Evolutionary conservation across 1,139 yeast genomes (phyloP), one percentile per base, ranked within the genome.

Genomic region (Pichia sp.): DNA sequence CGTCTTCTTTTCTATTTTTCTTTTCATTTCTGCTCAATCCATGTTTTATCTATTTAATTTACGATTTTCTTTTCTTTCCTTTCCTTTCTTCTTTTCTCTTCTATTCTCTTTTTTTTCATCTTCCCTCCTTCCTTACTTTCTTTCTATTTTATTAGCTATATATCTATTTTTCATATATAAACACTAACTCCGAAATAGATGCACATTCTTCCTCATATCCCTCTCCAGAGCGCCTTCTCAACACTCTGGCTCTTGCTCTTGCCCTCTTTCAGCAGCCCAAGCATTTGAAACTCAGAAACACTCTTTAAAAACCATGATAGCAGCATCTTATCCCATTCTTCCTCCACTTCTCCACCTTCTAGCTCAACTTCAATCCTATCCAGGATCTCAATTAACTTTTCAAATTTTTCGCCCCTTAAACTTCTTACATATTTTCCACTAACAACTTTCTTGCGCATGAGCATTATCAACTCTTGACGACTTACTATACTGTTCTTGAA

Each of bases 141-240:
- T 19, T 19, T 19, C 23, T 19, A 19, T 19, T 19, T 19, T 19
- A 19, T 19, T 19, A 19, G 23, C 23, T 19, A 19, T 34, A 34
- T 34, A 11, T 11, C 40, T 11, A 11, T 4, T 11, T 34, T 34
- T 11, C 40, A 34, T 34, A 34, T n/a, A 34, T n/a, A n/a, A 34
- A n/a, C 40, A 42, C 26, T 11, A 19, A 42, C 45, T 19, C 29
- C n/a, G 5, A 16, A 19, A 42, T 19, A 42, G 16, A 19, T 42
- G 13, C 16, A 16, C 6, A 38, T 38, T 34, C 45, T 7, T 34
- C 10, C 16, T 47, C 10, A 29, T 8, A 47, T 40, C 11, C 80
- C 86, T 61, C 77, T 80, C 88, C 88, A 84, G 15, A 78, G 69
- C 19, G 78, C 70, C 63, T 83, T 84, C 58, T 84, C 88, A 11